Conservation (phyloP, 208 protist genomes). For the Acanthamoeba castellanii region DNA sequence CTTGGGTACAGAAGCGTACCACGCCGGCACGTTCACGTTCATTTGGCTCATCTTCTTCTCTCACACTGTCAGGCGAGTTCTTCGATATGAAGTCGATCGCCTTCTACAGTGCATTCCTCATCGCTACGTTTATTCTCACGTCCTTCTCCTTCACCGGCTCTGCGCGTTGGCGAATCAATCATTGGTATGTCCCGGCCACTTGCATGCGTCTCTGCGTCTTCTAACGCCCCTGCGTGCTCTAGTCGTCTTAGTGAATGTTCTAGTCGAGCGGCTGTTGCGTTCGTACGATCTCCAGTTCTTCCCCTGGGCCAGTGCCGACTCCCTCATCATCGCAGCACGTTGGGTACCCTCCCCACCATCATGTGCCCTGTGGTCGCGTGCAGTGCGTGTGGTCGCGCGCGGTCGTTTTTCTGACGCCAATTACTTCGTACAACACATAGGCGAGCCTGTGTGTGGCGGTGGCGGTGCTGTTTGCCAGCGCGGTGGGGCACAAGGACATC, state of each 20-base stretch:
- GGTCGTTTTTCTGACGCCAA: neutral
- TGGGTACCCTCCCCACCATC: neutral
- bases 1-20: neutral
- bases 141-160: slow-evolving; percentile 17
- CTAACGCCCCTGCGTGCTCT: neutral
- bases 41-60: neutral
- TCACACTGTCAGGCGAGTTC: neutral
- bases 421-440: neutral
- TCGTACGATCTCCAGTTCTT: neutral
- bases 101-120: slow-evolving; percentile 13
- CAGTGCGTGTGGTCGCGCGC: neutral
- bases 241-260: neutral
- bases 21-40: neutral
- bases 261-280: neutral
- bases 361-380: neutral
- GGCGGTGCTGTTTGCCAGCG: neutral
- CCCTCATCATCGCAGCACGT: neutral
- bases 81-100: slow-evolving; percentile 20
- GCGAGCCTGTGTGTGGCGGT: neutral
- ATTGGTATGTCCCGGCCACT: neutral
- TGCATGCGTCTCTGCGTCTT: neutral
- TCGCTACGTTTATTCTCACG: neutral
- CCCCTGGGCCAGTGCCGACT: neutral
- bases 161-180: neutral
- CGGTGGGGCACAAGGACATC: neutral